phyloP scores from a whole-genome alignment of 345 rosid genomes.

The Eutrema heterophyllum region DNA sequence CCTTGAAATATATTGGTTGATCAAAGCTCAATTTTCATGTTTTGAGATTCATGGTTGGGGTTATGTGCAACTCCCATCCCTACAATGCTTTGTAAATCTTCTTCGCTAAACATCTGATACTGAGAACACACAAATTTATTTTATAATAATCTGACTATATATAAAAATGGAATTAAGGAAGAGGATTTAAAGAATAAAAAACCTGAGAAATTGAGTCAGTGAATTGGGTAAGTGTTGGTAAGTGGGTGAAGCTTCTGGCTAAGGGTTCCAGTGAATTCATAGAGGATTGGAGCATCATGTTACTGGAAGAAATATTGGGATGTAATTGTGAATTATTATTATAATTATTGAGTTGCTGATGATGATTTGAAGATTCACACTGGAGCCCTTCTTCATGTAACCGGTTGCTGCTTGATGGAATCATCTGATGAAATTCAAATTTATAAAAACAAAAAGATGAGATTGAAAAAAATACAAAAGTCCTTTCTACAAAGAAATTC shows the following conservation, averaged over 20 bases:
- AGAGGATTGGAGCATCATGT: conserved; percentile 23
- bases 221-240: conserved; percentile 49
- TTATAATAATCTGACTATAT: not conserved
- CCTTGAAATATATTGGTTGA: not conserved
- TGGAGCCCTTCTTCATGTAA: conserved; percentile 44
- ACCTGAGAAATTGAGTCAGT: conserved; percentile 49
- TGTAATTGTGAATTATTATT: conserved; percentile 29
- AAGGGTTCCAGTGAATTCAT: conserved; percentile 36
- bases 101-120: conserved; percentile 58
- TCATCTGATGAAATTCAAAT: conserved; percentile 35
- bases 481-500: not conserved
- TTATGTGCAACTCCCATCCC: conserved; percentile 75
- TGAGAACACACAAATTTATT: conserved; percentile 12
- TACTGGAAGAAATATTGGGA: conserved; percentile 33
- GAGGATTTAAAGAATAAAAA: not conserved
- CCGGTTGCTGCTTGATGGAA: conserved; percentile 36
- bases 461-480: not conserved
- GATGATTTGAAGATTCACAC: conserved; percentile 40
- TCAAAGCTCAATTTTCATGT: conserved; percentile 59
- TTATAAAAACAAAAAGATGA: not conserved
- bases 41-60: conserved; percentile 35
- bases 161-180: not conserved
- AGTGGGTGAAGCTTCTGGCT: conserved; percentile 33
- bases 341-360: not conserved
- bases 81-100: conserved; percentile 77